These are phyloP conservation scores for Russula sp. DNA, from an alignment of 768 basidiomycete genomes.

Conservation along the genomic window DNA sequence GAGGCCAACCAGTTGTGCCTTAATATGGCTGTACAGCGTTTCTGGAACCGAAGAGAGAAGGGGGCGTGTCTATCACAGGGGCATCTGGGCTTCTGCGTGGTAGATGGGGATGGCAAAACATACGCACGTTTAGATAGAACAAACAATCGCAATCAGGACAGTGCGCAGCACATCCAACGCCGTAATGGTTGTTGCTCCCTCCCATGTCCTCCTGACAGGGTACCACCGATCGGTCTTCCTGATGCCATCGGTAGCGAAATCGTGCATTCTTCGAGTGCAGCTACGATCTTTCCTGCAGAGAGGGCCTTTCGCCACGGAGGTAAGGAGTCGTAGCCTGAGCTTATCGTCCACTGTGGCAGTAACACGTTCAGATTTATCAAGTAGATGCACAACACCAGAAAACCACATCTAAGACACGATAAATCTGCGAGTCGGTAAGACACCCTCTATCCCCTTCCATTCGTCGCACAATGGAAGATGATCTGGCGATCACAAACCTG, in stretches of 20 bases:
- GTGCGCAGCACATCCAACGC: conserved; percentile 61
- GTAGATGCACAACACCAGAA: conserved; percentile 51
- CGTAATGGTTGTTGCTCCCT: conserved; percentile 66
- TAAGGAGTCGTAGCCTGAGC: conserved; percentile 53
- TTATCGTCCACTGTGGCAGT: conserved; percentile 45
- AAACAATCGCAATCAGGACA: conserved; percentile 37
- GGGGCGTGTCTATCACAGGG: conserved; percentile 46
- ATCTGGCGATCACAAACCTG: conserved; percentile 57
- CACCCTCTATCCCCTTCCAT: conserved; percentile 47
- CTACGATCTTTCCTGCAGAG: conserved; percentile 35
- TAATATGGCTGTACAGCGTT: conserved; percentile 30
- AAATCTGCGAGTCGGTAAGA: conserved; percentile 53
- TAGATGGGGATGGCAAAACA: not conserved
- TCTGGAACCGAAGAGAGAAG: conserved; percentile 43
- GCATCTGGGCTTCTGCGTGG: not conserved
- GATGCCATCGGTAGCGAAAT: not conserved
- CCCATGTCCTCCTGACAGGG: conserved; percentile 41
- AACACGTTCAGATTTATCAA: conserved; percentile 59
- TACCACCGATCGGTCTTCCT: conserved; percentile 39
- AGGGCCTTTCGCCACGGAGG: conserved; percentile 66
- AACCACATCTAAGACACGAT: conserved; percentile 61
- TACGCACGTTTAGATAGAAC: conserved; percentile 47
- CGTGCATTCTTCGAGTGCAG: too few species aligned
- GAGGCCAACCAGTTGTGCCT: conserved; percentile 28
- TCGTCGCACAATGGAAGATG: conserved; percentile 54